Evolutionary conservation across 208 protist genomes (phyloP), one percentile per base, ranked within the genome.

Genomic region (Kentomonas sorsogonicus): DNA sequence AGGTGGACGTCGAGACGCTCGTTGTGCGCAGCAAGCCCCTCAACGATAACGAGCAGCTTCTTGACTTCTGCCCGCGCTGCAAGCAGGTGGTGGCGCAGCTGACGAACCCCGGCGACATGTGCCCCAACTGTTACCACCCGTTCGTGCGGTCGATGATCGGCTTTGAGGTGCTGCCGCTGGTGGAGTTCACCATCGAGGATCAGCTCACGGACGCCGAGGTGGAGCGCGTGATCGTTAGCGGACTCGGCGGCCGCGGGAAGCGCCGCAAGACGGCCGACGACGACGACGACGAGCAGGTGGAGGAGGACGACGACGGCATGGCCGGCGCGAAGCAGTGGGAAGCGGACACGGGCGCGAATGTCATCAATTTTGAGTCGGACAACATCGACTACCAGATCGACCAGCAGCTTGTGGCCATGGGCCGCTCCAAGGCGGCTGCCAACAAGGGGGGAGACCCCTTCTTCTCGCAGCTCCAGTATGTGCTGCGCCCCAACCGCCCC

Each of bases 101-200:
- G 18, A 82, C 86, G 6, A 64, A 72, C 38, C 57, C 72, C 16
- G 92, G 89, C 7, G 92, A 97, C 62, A 63, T 70, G 23, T 98
- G 96, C 60, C 75, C 79, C 9, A 83, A 77, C 54, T 98, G 96
- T 73, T 65, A 62, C n/a, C 94, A 97, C 61, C 86, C 86, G 16
- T 98, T 97, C 69, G 77, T 97, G 57, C 84, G 90, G 51, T 97
- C 80, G 20, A 97, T 96, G 63, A 72, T 85, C 29, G 79, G 74
- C 43, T 98, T 97, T 76, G 78, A 96, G 51, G 72, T 59, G 29
- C 81, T 98, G 57, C 96, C 95, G 26, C 81, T 98, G 13, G 95
- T 98, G 9, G 91, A 98, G 74, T 97, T 98, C 62, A 66, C 71
- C 18, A 67, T 97, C 23, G 73, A 80, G 5, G 89, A 95, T 60